These are phyloP conservation scores for Dactylellina drechsleri DNA, from an alignment of 2,329 filamentous ascomycete genomes.

Conservation along the genomic window DNA sequence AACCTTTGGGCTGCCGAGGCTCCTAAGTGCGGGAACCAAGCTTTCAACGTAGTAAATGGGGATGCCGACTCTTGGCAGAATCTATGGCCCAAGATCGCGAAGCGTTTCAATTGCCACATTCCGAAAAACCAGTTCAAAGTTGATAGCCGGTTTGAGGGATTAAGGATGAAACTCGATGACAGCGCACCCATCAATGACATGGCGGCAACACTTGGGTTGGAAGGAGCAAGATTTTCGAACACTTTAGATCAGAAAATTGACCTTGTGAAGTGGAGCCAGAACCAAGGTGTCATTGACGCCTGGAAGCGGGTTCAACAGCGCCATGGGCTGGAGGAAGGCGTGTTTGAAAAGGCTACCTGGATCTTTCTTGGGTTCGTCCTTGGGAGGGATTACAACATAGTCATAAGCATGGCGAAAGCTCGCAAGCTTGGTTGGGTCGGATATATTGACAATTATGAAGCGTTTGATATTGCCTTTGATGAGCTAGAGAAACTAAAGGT, in stretches of 20 bases:
- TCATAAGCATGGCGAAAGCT: constrained; percentile 64
- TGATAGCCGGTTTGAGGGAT: constrained; percentile 1
- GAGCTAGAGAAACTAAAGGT: constrained; percentile 57
- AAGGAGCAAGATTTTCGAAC: constrained; percentile 57
- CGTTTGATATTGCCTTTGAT: constrained; percentile 61
- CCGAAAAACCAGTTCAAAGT: constrained; percentile 56
- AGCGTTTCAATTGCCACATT: constrained; percentile 61
- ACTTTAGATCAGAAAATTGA: constrained; percentile 62
- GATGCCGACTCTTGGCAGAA: constrained; percentile 63
- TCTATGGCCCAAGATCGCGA: constrained; percentile 63
- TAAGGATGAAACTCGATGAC: constrained; percentile 55
- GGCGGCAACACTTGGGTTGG: constrained; percentile 59
- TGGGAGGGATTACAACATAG: constrained; percentile 62
- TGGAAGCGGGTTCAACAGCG: constrained; percentile 61
- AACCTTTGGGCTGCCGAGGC: constrained; percentile 61
- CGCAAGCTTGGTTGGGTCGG: constrained; percentile 64
- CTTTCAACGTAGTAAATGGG: constrained; percentile 64
- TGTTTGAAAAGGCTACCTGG: constrained; percentile 65
- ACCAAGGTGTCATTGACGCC: constrained; percentile 61
- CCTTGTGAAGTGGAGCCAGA: constrained; percentile 63
- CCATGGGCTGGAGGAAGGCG: constrained; percentile 61
- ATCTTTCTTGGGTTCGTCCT: constrained; percentile 63
- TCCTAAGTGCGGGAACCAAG: constrained; percentile 61
- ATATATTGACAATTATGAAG: constrained; percentile 62
- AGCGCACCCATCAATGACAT: constrained; percentile 60